Evolutionary conservation across 305 asterid genomes (phyloP).

Genomic region (Fraxinus greggii): DNA sequence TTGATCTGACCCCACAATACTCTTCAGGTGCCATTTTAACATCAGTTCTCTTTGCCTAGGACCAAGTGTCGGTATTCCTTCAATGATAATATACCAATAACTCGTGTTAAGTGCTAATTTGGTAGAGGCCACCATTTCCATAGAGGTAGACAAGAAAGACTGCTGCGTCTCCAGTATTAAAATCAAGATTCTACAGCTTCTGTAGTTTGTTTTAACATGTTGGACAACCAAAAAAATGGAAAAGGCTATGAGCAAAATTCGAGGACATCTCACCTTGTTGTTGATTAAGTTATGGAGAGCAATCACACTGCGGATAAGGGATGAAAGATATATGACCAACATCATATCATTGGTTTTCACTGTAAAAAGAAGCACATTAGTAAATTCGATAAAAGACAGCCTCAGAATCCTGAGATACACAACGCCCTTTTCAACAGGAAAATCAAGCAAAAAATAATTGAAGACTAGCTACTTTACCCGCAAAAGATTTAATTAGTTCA

Average conservation of each 20-base stretch:
- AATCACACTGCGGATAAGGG: slow-evolving; percentile 83
- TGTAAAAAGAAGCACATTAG: slow-evolving; percentile 31
- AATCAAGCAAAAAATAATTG: background rate
- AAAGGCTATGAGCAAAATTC: background rate
- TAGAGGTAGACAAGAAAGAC: background rate
- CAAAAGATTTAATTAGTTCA: slow-evolving; percentile 79
- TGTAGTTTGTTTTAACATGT: background rate
- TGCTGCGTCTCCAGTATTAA: background rate
- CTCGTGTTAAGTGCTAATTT: background rate
- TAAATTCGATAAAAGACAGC: background rate
- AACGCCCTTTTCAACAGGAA: background rate
- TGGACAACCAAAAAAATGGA: background rate
- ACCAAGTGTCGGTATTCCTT: background rate
- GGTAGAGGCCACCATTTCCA: background rate
- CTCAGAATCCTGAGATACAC: background rate
- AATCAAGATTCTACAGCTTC: background rate
- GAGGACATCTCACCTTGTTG: slow-evolving; percentile 64
- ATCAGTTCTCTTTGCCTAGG: background rate
- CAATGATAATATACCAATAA: background rate
- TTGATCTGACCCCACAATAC: background rate
- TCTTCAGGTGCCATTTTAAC: background rate
- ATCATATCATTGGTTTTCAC: slow-evolving; percentile 97
- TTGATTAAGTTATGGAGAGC: slow-evolving; percentile 95
- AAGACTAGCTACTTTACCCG: slow-evolving; percentile 47
- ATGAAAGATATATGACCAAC: slow-evolving; percentile 88